Conservation (phyloP, 2,329 filamentous ascomycete genomes). For the Hypoxylon sp. region DNA sequence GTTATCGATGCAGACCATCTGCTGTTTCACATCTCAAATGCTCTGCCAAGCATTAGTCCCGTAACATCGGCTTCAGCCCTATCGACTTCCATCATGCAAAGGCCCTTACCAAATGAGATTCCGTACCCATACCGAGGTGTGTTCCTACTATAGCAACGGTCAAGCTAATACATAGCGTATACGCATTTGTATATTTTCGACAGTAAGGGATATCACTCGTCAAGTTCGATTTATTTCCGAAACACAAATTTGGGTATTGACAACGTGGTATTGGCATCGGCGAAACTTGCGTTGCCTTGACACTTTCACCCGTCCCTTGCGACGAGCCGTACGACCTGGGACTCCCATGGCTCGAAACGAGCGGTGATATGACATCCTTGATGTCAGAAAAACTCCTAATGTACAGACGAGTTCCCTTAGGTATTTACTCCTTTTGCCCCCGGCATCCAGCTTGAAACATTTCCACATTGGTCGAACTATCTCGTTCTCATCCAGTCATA, state of each 20-base stretch:
- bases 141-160: too few species aligned
- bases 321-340: constrained; percentile 6
- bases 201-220: not conserved
- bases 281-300: not conserved
- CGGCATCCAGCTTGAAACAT: not conserved
- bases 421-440: not conserved
- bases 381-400: constrained; percentile 26
- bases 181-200: too few species aligned
- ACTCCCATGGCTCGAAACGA: constrained; percentile 20
- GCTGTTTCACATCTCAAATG: not conserved
- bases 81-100: not conserved
- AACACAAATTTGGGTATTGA: not conserved
- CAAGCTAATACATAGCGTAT: too few species aligned
- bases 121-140: too few species aligned
- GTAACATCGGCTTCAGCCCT: constrained; percentile 14
- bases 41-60: constrained; percentile 5
- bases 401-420: constrained; percentile 20
- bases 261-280: constrained; percentile 18
- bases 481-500: constrained; percentile 12
- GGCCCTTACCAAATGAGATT: too few species aligned
- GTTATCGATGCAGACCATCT: not conserved
- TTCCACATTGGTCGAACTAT: not conserved
- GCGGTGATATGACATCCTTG: constrained; percentile 13
- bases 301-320: constrained; percentile 13
- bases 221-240: not conserved